These are phyloP conservation scores for Termitomyces sp. DNA, from an alignment of 768 basidiomycete genomes.

Conservation along the genomic window DNA sequence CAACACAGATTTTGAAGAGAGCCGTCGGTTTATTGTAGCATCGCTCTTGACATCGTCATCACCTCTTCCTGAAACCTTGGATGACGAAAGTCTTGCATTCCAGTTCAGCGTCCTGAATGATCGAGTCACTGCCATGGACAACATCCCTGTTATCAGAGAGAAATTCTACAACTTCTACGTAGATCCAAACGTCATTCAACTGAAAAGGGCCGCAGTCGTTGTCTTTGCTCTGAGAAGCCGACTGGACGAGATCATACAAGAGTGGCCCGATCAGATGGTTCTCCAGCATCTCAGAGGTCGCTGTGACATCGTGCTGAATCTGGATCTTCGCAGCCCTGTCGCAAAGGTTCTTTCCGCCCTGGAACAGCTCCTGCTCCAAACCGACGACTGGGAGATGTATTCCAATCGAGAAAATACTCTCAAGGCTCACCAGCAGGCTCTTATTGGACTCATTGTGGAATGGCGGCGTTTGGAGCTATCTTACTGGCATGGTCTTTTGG, in stretches of 20 bases:
- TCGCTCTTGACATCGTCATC: slow-evolving; percentile 26
- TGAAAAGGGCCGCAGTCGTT: slow-evolving; percentile 51
- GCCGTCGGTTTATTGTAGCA: slow-evolving; percentile 28
- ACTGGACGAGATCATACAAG: slow-evolving; percentile 51
- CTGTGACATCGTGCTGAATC: slow-evolving; percentile 57
- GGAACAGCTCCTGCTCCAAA: slow-evolving; percentile 82
- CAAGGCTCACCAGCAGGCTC: slow-evolving; percentile 52
- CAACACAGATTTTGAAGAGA: slow-evolving; percentile 21
- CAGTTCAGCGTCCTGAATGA: slow-evolving; percentile 47
- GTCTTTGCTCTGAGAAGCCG: slow-evolving; percentile 47
- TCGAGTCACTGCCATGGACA: slow-evolving; percentile 27
- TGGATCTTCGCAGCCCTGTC: slow-evolving; percentile 65
- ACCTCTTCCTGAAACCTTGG: slow-evolving; percentile 38
- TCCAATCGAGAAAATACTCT: slow-evolving; percentile 90
- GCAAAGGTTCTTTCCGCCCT: slow-evolving; percentile 78
- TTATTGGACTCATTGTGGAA: slow-evolving; percentile 72
- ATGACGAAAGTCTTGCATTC: slow-evolving; percentile 43
- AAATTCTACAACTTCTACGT: slow-evolving; percentile 69
- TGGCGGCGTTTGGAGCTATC: slow-evolving; percentile 90
- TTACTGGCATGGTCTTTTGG: slow-evolving; percentile 79
- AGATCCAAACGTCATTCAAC: slow-evolving; percentile 71
- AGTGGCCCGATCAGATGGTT: slow-evolving; percentile 99
- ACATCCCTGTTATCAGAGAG: slow-evolving; percentile 9
- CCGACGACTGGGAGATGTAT: slow-evolving; percentile 95
- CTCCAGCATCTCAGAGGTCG: slow-evolving; percentile 76